Conservation (phyloP, 306 rosid genomes). For the Glycine tomentella region DNA sequence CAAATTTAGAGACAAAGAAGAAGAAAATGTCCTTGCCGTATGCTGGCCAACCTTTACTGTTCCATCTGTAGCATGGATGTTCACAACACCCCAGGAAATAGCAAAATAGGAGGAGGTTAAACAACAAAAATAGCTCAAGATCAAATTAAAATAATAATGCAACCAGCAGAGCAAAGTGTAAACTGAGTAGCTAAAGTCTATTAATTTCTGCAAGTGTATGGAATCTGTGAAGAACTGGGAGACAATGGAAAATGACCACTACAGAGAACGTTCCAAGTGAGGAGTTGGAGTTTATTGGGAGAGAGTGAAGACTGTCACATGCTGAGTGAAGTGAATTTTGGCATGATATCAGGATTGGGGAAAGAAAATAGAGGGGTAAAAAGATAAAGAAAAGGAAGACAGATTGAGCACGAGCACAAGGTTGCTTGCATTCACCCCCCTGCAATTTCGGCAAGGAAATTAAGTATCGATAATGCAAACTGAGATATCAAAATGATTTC, state of each 20-base stretch:
- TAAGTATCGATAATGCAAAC: slow-evolving; percentile 27
- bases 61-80: slow-evolving; percentile 36
- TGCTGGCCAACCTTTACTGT: slow-evolving; percentile 45
- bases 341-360: slow-evolving; percentile 9
- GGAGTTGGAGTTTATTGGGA: background rate
- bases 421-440: slow-evolving; percentile 50
- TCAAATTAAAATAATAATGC: slow-evolving; percentile 11
- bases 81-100: slow-evolving; percentile 39
- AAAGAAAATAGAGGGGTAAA: background rate
- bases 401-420: slow-evolving; percentile 53
- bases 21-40: slow-evolving; percentile 35
- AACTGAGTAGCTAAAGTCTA: background rate
- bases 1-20: slow-evolving; percentile 37
- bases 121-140: slow-evolving; percentile 14
- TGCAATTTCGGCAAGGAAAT: slow-evolving; percentile 52
- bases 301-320: background rate
- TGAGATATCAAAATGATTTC: slow-evolving; percentile 4
- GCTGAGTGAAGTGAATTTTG: slow-evolving; percentile 1
- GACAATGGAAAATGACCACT: background rate
- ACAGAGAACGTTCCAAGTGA: background rate
- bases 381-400: background rate
- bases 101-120: slow-evolving; percentile 17
- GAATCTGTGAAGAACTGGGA: background rate
- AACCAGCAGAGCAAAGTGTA: slow-evolving; percentile 5
- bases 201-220: background rate